Percentiles rank a stretch among this genome's conserved stretches.
These are phyloP conservation scores for Capsella bursapastoris DNA, from an alignment of 345 rosid genomes.

Conservation along the genomic window DNA sequence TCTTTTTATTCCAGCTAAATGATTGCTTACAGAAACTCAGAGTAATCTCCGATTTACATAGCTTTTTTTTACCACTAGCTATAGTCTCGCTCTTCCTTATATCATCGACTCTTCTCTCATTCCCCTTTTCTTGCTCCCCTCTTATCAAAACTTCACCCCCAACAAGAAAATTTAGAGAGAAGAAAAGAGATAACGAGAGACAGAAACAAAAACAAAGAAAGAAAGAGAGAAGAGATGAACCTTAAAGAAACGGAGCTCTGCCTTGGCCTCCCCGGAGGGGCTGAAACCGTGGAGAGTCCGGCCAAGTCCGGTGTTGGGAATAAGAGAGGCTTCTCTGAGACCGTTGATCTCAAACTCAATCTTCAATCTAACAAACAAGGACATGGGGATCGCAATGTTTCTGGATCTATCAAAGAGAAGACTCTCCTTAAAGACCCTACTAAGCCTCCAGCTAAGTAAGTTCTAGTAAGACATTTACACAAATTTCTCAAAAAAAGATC, in stretches of 20 bases:
- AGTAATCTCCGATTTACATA: not conserved
- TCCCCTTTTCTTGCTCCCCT: constrained; percentile 22
- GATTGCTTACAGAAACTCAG: not conserved
- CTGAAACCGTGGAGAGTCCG: constrained; percentile 31
- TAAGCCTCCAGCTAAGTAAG: constrained; percentile 80
- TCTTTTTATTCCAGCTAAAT: not conserved
- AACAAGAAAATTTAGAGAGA: constrained; percentile 2
- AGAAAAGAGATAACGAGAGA: constrained; percentile 1
- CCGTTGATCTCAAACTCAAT: constrained; percentile 72
- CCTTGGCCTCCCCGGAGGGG: constrained; percentile 68
- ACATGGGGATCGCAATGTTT: constrained; percentile 36
- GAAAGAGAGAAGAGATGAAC: constrained; percentile 43
- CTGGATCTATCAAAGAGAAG: constrained; percentile 33
- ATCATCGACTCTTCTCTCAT: constrained; percentile 12
- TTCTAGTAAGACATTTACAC: constrained; percentile 7
- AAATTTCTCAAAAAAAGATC: not conserved
- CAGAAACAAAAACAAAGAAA: not conserved
- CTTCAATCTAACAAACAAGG: constrained; percentile 45
- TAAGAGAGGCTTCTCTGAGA: constrained; percentile 77
- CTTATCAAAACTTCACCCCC: constrained; percentile 25
- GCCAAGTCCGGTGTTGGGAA: constrained; percentile 38
- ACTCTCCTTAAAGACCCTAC: constrained; percentile 43
- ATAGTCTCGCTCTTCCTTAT: constrained; percentile 15
- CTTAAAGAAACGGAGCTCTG: constrained; percentile 75
- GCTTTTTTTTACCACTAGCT: not conserved